Conservation (phyloP, 768 basidiomycete species). For the Auriscalpium microsporum region DNA sequence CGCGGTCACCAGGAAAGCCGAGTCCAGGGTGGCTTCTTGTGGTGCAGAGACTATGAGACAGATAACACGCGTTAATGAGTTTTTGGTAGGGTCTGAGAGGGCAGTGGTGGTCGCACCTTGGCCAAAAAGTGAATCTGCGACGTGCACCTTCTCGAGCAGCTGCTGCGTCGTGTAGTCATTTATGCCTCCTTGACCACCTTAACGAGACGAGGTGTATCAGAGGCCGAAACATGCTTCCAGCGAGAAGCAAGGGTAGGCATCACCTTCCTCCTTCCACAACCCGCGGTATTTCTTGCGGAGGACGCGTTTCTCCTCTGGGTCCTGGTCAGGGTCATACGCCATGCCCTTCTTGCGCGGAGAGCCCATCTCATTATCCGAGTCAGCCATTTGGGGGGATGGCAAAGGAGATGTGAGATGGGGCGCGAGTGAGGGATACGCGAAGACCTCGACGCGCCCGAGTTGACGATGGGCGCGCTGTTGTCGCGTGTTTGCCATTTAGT, state of each 20-base stretch:
- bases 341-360: slow-evolving; percentile 23
- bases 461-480: not conserved
- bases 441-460: not conserved
- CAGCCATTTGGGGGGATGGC: slow-evolving; percentile 2
- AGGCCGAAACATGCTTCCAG: too few species aligned
- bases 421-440: not conserved
- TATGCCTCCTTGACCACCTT: slow-evolving; percentile 21
- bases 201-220: too few species aligned
- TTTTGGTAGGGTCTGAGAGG: not conserved
- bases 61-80: not conserved
- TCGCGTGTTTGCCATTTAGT: not conserved
- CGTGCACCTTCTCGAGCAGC: slow-evolving; percentile 45
- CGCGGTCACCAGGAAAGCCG: slow-evolving; percentile 66
- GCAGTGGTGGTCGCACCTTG: slow-evolving; percentile 37
- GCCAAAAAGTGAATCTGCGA: slow-evolving; percentile 53
- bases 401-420: not conserved
- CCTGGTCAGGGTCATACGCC: slow-evolving; percentile 77
- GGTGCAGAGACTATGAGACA: slow-evolving; percentile 5
- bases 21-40: slow-evolving; percentile 87
- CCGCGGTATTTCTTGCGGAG: slow-evolving; percentile 68
- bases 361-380: slow-evolving; percentile 6
- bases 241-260: too few species aligned
- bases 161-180: slow-evolving; percentile 50
- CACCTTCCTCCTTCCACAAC: slow-evolving; percentile 58
- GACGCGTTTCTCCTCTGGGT: slow-evolving; percentile 69